phyloP scores from a whole-genome alignment of 2,329 filamentous ascomycete species.

The Phialophora verrucosa region DNA sequence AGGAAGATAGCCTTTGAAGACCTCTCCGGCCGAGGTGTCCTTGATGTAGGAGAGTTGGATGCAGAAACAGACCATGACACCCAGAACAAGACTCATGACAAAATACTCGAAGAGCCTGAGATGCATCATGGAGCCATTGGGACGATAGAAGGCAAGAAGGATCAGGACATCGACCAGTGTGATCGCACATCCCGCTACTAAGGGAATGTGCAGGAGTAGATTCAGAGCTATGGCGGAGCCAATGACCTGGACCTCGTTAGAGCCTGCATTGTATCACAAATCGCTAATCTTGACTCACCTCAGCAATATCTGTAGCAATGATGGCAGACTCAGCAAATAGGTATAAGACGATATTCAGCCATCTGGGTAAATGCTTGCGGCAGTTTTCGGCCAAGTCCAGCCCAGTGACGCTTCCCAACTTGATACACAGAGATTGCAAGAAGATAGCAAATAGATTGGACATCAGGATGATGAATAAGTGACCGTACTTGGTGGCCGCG shows the following conservation, averaged over 20 bases:
- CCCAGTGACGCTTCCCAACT: constrained; percentile 71
- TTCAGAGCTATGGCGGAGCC: constrained; percentile 64
- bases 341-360: constrained; percentile 69
- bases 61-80: constrained; percentile 63
- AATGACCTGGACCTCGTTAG: constrained; percentile 52
- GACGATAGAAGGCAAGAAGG: constrained; percentile 62
- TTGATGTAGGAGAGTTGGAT: constrained; percentile 62
- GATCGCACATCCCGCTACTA: constrained; percentile 63
- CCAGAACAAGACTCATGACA: constrained; percentile 60
- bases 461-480: constrained; percentile 55
- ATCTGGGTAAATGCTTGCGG: constrained; percentile 67
- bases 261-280: not conserved
- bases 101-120: constrained; percentile 61
- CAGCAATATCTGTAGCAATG: constrained; percentile 73
- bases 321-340: constrained; percentile 69
- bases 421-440: constrained; percentile 58
- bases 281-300: constrained; percentile 51
- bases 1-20: constrained; percentile 62
- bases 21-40: constrained; percentile 56
- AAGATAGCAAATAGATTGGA: constrained; percentile 58
- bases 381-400: constrained; percentile 71
- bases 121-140: constrained; percentile 58
- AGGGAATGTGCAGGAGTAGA: constrained; percentile 58
- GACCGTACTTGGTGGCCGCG: constrained; percentile 51
- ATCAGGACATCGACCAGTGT: constrained; percentile 62